Base-by-base conservation (phyloP, 805 yeast genomes). In the Jamesozyma lodderae region DNA sequence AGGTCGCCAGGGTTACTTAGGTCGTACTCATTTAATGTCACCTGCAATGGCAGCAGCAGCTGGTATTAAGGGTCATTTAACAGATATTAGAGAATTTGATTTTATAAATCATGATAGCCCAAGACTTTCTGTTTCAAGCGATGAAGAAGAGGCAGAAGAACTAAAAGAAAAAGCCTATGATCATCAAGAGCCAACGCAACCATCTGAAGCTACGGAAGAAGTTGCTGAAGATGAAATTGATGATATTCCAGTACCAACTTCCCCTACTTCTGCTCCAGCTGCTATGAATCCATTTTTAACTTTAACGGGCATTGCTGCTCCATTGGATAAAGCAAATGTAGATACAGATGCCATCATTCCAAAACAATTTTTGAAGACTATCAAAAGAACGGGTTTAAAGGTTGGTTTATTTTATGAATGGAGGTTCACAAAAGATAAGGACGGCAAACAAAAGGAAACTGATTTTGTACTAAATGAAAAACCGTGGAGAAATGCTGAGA, bases 1-100 rank as follows among this genome's bases (percentile, higher is more conserved):
- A 65, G 98, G 98, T 54, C 88, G 98, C 67, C 98, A 92, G 72
- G 98, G 98, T 68, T 95, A 96, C 37, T 68, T 67, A 43, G 86
- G 96, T 14, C 78, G 98, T 69, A 92, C 98, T 15, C 98, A 92
- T 62, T 74, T 92, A 59, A 86, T 90, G 95, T 85, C 96, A 11
- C 98, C 98, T 28, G 95, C 95, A 17, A 92, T 92, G 98, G 98
- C 98, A 34, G 98, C 98, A 23, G 96, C 97, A 16, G 97, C 98
- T 15, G 96, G 88, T 53, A 79, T 92, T 50, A 74, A 73, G 40
- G 98, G 98, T 49, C 86, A 80, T 56, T 79, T 92, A 54, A 73
- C 83, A 33, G 98, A 92, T 59, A 88, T 88, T 52, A 80, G 98
- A 66, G 81, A 84, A 40, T 84, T 73, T 62, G 67, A 76, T 43